Conservation (phyloP, 176 grass and related monocot species). For the Saccharum spontaneum region DNA sequence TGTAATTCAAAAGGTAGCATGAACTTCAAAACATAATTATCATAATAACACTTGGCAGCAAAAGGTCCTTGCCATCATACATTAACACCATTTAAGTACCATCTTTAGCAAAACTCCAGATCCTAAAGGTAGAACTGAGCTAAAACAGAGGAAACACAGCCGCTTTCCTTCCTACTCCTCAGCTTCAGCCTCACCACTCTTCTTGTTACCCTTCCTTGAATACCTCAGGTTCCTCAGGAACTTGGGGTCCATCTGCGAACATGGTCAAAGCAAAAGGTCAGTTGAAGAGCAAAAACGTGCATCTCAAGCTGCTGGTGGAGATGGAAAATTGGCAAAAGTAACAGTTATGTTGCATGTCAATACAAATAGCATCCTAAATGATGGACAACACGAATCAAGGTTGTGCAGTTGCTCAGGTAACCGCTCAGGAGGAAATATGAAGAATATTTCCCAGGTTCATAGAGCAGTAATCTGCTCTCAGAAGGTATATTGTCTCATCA, state of each 20-base stretch:
- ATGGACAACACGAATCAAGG: background rate
- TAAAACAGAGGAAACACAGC: background rate
- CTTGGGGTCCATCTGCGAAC: slow-evolving; percentile 65
- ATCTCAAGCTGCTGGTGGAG: background rate
- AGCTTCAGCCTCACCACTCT: slow-evolving; percentile 33
- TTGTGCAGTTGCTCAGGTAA: slow-evolving; percentile 66
- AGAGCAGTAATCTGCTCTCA: slow-evolving; percentile 31
- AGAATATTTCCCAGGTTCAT: slow-evolving; percentile 48
- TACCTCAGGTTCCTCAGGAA: slow-evolving; percentile 75
- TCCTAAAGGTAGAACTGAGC: background rate
- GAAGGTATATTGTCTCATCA: slow-evolving; percentile 37
- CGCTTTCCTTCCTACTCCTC: slow-evolving; percentile 32
- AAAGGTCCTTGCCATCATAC: slow-evolving; percentile 4
- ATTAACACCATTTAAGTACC: background rate
- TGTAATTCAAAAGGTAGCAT: background rate
- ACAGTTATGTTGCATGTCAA: background rate
- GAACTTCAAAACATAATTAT: background rate
- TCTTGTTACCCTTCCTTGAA: slow-evolving; percentile 68
- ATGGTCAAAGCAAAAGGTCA: background rate
- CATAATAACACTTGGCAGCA: background rate
- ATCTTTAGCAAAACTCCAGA: slow-evolving; percentile 9
- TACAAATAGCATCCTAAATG: background rate
- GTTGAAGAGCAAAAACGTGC: background rate
- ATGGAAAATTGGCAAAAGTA: background rate
- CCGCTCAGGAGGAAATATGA: slow-evolving; percentile 68